These are phyloP conservation scores for Penicillium cataractarum DNA, from an alignment of 495 filamentous ascomycete species.

Conservation along the genomic window DNA sequence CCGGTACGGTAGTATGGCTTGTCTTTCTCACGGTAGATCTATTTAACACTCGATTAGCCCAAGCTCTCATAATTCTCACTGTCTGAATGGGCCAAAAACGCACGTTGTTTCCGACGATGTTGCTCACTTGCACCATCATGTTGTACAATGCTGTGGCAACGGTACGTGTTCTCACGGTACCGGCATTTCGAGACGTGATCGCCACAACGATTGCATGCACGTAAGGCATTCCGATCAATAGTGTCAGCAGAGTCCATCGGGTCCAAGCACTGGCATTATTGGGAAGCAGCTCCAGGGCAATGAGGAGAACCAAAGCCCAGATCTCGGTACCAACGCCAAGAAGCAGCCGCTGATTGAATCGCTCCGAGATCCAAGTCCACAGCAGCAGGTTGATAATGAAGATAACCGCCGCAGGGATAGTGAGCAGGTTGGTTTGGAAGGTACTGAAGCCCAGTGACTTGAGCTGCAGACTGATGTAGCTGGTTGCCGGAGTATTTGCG, in stretches of 20 bases:
- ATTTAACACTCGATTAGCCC: slow-evolving; percentile 8
- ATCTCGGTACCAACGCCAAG: slow-evolving; percentile 54
- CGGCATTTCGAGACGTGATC: slow-evolving; percentile 67
- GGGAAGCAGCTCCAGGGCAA: slow-evolving; percentile 51
- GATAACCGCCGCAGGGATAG: slow-evolving; percentile 61
- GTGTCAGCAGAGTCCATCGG: slow-evolving; percentile 53
- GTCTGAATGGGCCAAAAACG: slow-evolving; percentile 17
- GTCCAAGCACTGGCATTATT: slow-evolving; percentile 50
- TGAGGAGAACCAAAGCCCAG: slow-evolving; percentile 59
- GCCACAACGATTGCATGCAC: slow-evolving; percentile 69
- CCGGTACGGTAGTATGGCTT: slow-evolving; percentile 68
- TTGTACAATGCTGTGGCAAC: slow-evolving; percentile 70
- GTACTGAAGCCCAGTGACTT: slow-evolving; percentile 63
- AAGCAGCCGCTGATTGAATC: slow-evolving; percentile 55
- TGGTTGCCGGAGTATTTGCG: slow-evolving; percentile 41
- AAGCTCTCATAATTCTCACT: neutral
- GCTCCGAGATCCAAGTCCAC: slow-evolving; percentile 58
- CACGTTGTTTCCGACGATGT: slow-evolving; percentile 65
- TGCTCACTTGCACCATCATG: slow-evolving; percentile 70
- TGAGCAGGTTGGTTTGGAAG: slow-evolving; percentile 67
- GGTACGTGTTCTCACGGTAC: slow-evolving; percentile 68
- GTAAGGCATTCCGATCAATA: slow-evolving; percentile 62
- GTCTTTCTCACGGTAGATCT: slow-evolving; percentile 68
- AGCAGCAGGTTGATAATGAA: slow-evolving; percentile 50
- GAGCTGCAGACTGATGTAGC: slow-evolving; percentile 64